These are phyloP conservation scores for Colletotrichum siamense DNA, from an alignment of 2,329 filamentous ascomycete species.

Conservation along the genomic window DNA sequence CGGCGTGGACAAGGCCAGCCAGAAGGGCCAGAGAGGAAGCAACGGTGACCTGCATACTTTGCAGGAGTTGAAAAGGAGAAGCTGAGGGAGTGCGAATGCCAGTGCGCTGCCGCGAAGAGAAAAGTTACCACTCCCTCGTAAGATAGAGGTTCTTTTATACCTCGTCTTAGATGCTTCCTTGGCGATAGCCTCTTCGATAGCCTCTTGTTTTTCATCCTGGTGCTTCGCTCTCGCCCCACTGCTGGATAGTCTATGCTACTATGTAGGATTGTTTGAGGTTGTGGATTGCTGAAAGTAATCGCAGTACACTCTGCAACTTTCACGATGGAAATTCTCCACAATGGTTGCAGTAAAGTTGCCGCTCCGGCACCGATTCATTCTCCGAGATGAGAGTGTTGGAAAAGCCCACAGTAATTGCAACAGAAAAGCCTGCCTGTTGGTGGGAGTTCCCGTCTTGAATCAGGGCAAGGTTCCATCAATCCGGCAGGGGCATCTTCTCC, in stretches of 20 bases:
- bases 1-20: neutral
- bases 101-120: neutral
- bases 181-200: neutral
- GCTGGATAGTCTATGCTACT: neutral
- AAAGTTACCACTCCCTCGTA: neutral
- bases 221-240: neutral
- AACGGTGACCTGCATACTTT: neutral
- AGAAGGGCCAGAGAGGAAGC: neutral
- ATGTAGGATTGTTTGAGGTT: neutral
- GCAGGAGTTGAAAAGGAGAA: neutral
- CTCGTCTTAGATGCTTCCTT: neutral
- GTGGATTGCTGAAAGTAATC: neutral
- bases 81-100: neutral
- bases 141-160: neutral
- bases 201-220: neutral
- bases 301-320: neutral
- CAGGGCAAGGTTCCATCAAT: neutral
- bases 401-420: neutral
- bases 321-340: neutral
- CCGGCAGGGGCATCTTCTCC: neutral
- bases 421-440: neutral
- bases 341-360: neutral
- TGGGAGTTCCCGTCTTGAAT: neutral
- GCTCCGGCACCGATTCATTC: neutral
- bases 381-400: neutral